Evolutionary conservation across 495 filamentous ascomycete genomes (phyloP), one percentile per base, ranked within the genome.

Genomic region (Penicillium robsamsonii): DNA sequence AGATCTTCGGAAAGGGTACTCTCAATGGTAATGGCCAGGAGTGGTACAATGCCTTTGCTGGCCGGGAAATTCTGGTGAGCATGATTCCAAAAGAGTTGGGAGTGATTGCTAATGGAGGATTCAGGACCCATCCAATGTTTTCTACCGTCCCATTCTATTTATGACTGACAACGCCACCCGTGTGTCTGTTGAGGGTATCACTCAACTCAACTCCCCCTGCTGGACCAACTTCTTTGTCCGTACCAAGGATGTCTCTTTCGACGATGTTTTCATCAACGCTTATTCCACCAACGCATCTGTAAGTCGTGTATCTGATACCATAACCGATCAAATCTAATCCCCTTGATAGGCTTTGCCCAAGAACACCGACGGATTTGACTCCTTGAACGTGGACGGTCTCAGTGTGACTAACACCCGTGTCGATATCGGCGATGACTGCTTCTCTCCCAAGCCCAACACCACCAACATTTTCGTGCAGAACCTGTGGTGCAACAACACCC

Each of bases 291-390:
- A 82, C 55, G 68, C 72, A 7, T 75, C 73, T 13, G 72, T 72
- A 61, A 37, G 63, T 50, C 0, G n/a, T 22, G 1, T 2, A n/a
- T 5, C 13, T 18, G 15, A 5, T 44, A 30, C 20, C 3, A 35
- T 18, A 17, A 15, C 18, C 46, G 10, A 33, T 40, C 7, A 35
- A 4, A 31, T 46, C 27, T 52, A 43, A 52, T 11, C 20, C 29
- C 17, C 10, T 2, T n/a, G 0, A 4, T 31, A 79, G 57, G 70
- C 77, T 4, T 63, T 70, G 4, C 75, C 81, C 24, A 81, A 82
- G 56, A 84, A 84, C 65, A 82, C 79, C 4, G 81, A 85, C 50
- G 81, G 81, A n/a, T 84, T 81, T 62, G 81, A 83, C 64, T 78
- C 79, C 10, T 65, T 74, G 22, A 81, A 81, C 31, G 70, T 75